These are phyloP conservation scores for Aspergillus olivimuriae DNA, from an alignment of 495 filamentous ascomycete genomes.

Conservation along the genomic window DNA sequence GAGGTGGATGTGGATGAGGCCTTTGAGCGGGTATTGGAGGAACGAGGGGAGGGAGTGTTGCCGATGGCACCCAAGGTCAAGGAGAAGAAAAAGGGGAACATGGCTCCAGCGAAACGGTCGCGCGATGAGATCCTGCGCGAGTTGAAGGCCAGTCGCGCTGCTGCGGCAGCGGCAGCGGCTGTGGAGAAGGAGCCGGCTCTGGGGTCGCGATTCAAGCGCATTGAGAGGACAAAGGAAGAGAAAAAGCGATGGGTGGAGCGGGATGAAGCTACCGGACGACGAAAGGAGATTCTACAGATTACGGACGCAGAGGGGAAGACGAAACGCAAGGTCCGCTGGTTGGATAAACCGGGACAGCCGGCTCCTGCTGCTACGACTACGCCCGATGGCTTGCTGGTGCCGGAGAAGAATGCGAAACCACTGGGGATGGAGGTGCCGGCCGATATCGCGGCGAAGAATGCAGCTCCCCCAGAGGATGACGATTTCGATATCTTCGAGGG, in stretches of 20 bases:
- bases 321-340: constrained; percentile 67
- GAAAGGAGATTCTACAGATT: constrained; percentile 78
- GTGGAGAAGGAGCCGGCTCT: constrained; percentile 48
- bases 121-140: constrained; percentile 79
- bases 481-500: constrained; percentile 82
- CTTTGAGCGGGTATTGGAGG: constrained; percentile 63
- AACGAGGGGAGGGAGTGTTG: constrained; percentile 53
- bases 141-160: constrained; percentile 63
- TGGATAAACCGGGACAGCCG: constrained; percentile 38
- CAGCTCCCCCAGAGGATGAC: constrained; percentile 42
- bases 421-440: constrained; percentile 77
- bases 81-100: constrained; percentile 68
- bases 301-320: constrained; percentile 82
- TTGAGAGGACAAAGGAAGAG: constrained; percentile 49
- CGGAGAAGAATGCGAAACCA: constrained; percentile 58
- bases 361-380: constrained; percentile 19
- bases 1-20: constrained; percentile 62
- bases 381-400: constrained; percentile 58
- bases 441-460: constrained; percentile 28
- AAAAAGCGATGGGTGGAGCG: constrained; percentile 68
- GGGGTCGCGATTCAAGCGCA: constrained; percentile 75
- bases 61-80: constrained; percentile 31
- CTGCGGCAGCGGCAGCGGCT: constrained; percentile 50
- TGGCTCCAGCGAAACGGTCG: constrained; percentile 68
- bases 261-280: constrained; percentile 56